Conservation (phyloP, 345 rosid genomes). For the Viola odorata region DNA sequence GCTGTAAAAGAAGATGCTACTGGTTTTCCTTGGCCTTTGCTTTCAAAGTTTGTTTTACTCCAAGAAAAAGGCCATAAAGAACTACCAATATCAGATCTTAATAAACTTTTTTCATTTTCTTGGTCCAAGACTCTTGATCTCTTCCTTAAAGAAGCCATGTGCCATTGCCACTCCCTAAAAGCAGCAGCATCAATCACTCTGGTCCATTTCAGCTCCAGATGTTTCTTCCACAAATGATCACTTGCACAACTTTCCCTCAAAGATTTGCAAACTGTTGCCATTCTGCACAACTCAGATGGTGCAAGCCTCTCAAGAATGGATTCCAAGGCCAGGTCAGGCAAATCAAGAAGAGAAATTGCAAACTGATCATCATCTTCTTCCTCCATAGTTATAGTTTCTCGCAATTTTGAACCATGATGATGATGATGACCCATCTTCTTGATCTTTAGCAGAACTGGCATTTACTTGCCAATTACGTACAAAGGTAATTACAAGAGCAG, state of each 20-base stretch:
- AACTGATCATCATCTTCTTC: too few species aligned
- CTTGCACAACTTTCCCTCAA: constrained; percentile 53
- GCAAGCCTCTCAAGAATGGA: constrained; percentile 66
- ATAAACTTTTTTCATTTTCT: constrained; percentile 28
- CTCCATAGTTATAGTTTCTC: constrained; percentile 20
- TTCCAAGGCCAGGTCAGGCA: constrained; percentile 78
- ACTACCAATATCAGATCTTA: constrained; percentile 22
- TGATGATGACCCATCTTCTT: too few species aligned
- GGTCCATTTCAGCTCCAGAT: constrained; percentile 74
- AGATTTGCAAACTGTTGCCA: constrained; percentile 65
- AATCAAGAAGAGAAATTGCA: constrained; percentile 57
- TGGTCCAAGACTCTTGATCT: constrained; percentile 5
- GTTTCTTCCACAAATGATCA: constrained; percentile 70
- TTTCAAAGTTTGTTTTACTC: constrained; percentile 29
- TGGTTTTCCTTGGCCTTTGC: too few species aligned
- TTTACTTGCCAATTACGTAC: too few species aligned
- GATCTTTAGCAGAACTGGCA: too few species aligned
- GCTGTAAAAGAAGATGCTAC: constrained; percentile 19
- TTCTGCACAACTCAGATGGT: constrained; percentile 54
- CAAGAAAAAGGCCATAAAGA: constrained; percentile 44
- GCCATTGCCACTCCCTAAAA: constrained; percentile 53
- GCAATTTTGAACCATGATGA: too few species aligned
- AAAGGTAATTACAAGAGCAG: too few species aligned
- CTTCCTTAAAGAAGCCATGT: constrained; percentile 35
- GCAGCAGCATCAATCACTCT: constrained; percentile 64